Evolutionary conservation across 2,329 filamentous ascomycete species (phyloP), one percentile per base, ranked within the genome.

Genomic region (Hansfordia pulvinata): DNA sequence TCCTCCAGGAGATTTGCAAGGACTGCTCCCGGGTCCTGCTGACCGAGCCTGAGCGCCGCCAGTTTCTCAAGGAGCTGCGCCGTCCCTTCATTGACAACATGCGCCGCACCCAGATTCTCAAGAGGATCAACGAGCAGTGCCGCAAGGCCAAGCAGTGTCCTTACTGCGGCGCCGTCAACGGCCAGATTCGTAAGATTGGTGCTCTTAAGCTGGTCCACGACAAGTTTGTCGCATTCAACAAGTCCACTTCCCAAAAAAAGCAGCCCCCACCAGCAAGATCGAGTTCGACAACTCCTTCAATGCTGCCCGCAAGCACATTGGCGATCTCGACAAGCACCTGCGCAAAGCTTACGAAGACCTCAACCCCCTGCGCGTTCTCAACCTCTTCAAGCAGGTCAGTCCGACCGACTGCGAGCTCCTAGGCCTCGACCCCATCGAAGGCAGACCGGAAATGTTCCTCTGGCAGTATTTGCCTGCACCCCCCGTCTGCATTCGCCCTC

Each of bases 391-490:
- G 51, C 75, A 79, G 44, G 84, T 98, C 30, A 77, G 74, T 9
- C 70, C 80, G 3, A 70, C 72, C 6, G 90, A 98, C 49, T 93
- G 88, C 48, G 86, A 96, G 50, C 64, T 98, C 13, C 63, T 98
- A 2, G 88, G 88, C 4, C 70, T 98, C 41, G 76, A 94, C 43
- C 82, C 86, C 2, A 65, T 71, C 10, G 85, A 93, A 41, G 84
- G 84, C 8, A 70, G 86, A 11, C 90, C 90, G 0, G 90, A 98
- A 49, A 93, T 93, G 75, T 92, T 96, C 50, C 73, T 98, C 23
- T 98, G 90, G 90, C 86, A 93, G 46, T 93, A 85, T 44, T 67
- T 98, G 19, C 90, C 90, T 1, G 88, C 88, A 1, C 88, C 90
- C 2, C 90, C 90, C 0, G 82, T 96, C 5, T 92, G 84, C 39